Percentiles rank a stretch among this genome's conserved stretches.
These are phyloP conservation scores for Boletus subparvulus DNA, from an alignment of 768 basidiomycete genomes.

Conservation along the genomic window DNA sequence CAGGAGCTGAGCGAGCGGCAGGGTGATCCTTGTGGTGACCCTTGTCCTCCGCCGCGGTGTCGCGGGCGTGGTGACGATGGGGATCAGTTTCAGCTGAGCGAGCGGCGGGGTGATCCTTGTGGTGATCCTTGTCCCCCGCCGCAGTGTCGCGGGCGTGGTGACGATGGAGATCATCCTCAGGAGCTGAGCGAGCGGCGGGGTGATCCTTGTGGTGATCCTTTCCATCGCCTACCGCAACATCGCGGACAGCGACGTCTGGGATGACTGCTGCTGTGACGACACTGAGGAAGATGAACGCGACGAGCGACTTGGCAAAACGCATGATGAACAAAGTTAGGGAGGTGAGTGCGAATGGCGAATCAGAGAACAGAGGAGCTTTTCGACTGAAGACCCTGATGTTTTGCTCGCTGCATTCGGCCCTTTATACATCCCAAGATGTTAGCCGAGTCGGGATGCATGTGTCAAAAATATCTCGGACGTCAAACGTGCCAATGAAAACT, in stretches of 20 bases:
- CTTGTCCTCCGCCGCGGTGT: neutral
- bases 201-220: neutral
- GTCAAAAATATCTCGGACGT: neutral
- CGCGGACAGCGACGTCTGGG: neutral
- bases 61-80: neutral
- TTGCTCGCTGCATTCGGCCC: neutral
- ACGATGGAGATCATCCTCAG: neutral
- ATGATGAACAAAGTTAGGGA: conserved; percentile 1
- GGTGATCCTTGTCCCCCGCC: neutral
- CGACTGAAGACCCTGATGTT: neutral
- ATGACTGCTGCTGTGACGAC: conserved; percentile 2
- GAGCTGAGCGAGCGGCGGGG: neutral
- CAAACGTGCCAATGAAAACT: neutral
- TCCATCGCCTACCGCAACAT: neutral
- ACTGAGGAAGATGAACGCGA: conserved; percentile 4
- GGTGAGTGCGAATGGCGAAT: neutral
- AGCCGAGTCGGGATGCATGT: neutral
- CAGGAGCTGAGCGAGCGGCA: neutral
- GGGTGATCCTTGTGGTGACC: neutral
- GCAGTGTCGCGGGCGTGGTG: neutral
- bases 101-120: neutral
- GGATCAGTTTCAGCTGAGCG: too few relatives aligned
- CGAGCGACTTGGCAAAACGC: conserved; percentile 6
- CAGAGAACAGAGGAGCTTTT: neutral
- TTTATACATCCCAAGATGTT: neutral